Conservation (phyloP, 2,329 filamentous ascomycete species). For the Penicillium thymicola region DNA sequence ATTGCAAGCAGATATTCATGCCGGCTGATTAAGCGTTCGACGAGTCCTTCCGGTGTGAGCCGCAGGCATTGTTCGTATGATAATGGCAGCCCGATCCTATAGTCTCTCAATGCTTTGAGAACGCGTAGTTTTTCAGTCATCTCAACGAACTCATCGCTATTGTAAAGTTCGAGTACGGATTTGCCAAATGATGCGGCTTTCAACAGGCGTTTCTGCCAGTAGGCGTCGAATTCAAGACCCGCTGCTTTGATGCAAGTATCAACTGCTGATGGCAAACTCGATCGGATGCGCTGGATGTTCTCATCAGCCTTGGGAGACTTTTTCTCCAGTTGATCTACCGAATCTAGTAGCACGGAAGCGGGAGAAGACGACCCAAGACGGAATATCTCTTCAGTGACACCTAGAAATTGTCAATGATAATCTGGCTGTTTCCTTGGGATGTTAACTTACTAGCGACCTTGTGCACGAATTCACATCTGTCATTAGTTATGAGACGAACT, state of each 20-base stretch:
- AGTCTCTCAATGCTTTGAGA: slow-evolving; percentile 86
- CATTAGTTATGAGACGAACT: slow-evolving; percentile 84
- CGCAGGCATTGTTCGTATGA: slow-evolving; percentile 93
- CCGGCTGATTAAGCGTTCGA: slow-evolving; percentile 79
- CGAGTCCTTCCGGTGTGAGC: slow-evolving; percentile 82
- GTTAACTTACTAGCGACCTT: slow-evolving; percentile 65
- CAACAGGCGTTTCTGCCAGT: slow-evolving; percentile 94
- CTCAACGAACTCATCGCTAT: slow-evolving; percentile 97
- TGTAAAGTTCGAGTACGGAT: slow-evolving; percentile 94
- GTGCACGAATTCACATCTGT: slow-evolving; percentile 96
- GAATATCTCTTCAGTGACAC: slow-evolving; percentile 84
- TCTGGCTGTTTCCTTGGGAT: neutral
- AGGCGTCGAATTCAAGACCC: slow-evolving; percentile 81
- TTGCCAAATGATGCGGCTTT: slow-evolving; percentile 97
- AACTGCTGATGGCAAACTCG: slow-evolving; percentile 85
- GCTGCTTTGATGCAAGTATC: slow-evolving; percentile 91
- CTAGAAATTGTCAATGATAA: slow-evolving; percentile 31
- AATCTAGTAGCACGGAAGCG: slow-evolving; percentile 89
- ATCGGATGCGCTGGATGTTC: slow-evolving; percentile 89
- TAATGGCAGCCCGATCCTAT: slow-evolving; percentile 82
- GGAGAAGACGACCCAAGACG: slow-evolving; percentile 82
- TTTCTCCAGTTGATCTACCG: slow-evolving; percentile 82
- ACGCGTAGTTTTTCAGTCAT: slow-evolving; percentile 95
- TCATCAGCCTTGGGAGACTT: slow-evolving; percentile 97
- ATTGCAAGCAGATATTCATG: slow-evolving; percentile 89